phyloP scores from a whole-genome alignment of 2,329 filamentous ascomycete genomes.

The Seiridium unicorne region DNA sequence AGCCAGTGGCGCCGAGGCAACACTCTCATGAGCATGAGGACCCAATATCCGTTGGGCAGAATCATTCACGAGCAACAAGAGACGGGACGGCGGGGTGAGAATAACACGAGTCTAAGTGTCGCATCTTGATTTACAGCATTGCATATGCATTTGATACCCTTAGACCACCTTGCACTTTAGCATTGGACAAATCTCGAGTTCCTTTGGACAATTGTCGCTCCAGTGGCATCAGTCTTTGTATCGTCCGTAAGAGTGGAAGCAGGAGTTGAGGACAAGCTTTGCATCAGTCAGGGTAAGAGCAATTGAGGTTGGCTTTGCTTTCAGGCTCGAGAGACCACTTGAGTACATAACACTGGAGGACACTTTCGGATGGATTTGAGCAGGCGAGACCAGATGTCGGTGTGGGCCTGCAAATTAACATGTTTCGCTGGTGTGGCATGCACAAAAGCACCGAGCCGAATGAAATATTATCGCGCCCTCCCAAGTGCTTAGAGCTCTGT shows the following conservation, averaged over 20 bases:
- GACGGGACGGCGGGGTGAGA: neutral
- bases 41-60: neutral
- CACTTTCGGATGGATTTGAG: no score
- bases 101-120: neutral
- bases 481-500: no score
- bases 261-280: neutral
- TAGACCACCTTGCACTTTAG: conserved; percentile 5
- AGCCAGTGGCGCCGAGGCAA: conserved; percentile 29
- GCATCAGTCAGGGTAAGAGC: neutral
- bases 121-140: conserved; percentile 5
- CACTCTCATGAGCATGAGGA: conserved; percentile 14
- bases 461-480: no score
- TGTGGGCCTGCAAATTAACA: no score
- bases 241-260: neutral
- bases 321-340: neutral
- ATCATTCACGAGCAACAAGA: neutral
- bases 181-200: neutral
- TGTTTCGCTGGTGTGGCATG: no score
- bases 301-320: neutral
- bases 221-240: neutral
- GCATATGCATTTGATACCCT: conserved; percentile 13
- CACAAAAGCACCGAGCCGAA: no score
- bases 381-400: no score
- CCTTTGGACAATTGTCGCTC: neutral
- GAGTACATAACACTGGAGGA: neutral